Percentiles rank a stretch among this genome's conserved stretches.
Conservation (phyloP, 2,329 filamentous ascomycete species). For the Claviceps pazoutovae region DNA sequence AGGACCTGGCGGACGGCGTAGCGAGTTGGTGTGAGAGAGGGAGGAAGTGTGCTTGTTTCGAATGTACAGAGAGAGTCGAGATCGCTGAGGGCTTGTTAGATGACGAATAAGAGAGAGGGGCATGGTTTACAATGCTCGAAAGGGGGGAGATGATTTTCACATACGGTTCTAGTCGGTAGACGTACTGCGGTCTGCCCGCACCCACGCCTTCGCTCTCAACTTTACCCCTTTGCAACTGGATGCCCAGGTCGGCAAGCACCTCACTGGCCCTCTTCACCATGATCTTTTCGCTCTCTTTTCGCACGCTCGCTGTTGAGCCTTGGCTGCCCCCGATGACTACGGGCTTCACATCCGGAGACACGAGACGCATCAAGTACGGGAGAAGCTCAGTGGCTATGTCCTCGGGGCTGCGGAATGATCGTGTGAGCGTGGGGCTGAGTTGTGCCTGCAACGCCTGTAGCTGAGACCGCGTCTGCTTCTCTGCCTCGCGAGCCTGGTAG, state of each 20-base stretch:
- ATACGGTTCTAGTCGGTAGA: conserved; percentile 92
- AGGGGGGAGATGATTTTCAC: conserved; percentile 20
- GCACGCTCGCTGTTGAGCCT: conserved; percentile 64
- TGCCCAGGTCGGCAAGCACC: conserved; percentile 69
- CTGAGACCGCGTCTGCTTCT: conserved; percentile 63
- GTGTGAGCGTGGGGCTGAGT: conserved; percentile 55
- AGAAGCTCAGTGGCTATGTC: conserved; percentile 70
- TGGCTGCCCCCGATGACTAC: conserved; percentile 63
- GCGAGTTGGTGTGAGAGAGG: conserved; percentile 58
- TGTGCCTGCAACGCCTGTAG: conserved; percentile 60
- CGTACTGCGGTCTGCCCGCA: conserved; percentile 53
- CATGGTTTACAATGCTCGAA: neutral
- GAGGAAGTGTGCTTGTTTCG: conserved; percentile 47
- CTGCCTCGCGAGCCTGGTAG: conserved; percentile 65
- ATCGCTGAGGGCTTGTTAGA: conserved; percentile 24
- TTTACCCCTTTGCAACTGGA: conserved; percentile 66
- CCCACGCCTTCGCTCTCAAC: conserved; percentile 54
- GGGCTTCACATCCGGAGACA: conserved; percentile 82
- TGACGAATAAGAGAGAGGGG: neutral
- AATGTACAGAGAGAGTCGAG: conserved; percentile 71
- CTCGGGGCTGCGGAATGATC: conserved; percentile 66
- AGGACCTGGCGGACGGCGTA: conserved; percentile 89
- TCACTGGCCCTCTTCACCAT: conserved; percentile 71
- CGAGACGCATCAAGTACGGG: conserved; percentile 69
- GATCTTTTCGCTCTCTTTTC: conserved; percentile 69